Conservation (phyloP, 768 basidiomycete species). For the Cystobasidium tubakii region DNA sequence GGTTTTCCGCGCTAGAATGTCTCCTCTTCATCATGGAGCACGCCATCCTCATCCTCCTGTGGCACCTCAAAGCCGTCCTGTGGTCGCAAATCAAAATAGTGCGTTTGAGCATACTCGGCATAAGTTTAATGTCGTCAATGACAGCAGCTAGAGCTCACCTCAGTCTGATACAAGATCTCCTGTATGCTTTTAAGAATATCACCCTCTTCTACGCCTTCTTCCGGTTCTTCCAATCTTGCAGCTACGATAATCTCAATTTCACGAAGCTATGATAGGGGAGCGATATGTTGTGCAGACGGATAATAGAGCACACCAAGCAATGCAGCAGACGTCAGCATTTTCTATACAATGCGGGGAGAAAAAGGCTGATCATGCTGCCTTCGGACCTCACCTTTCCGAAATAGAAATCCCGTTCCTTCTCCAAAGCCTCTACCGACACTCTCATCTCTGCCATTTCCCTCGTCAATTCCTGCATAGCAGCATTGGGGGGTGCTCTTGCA, state of each 20-base stretch:
- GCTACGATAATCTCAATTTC: slow-evolving; percentile 94
- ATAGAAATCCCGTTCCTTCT: slow-evolving; percentile 94
- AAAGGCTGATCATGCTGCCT: neutral
- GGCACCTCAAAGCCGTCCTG: slow-evolving; percentile 94
- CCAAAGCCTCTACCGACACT: slow-evolving; percentile 74
- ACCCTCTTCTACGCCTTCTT: slow-evolving; percentile 54
- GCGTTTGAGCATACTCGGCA: neutral
- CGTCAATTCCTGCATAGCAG: slow-evolving; percentile 64
- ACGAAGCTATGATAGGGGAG: slow-evolving; percentile 64
- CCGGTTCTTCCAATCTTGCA: slow-evolving; percentile 63
- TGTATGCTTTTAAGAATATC: slow-evolving; percentile 68
- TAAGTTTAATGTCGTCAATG: neutral
- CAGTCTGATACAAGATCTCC: slow-evolving; percentile 87
- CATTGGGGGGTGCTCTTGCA: slow-evolving; percentile 1
- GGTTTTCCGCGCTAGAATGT: slow-evolving; percentile 51
- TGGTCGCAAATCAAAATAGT: neutral
- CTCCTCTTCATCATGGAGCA: slow-evolving; percentile 68
- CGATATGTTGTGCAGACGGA: too few relatives aligned
- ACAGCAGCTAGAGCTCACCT: slow-evolving; percentile 56
- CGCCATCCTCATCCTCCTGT: slow-evolving; percentile 51
- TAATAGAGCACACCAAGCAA: too few relatives aligned
- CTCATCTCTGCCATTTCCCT: slow-evolving; percentile 75
- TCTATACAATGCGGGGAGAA: too few relatives aligned
- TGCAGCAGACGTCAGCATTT: too few relatives aligned
- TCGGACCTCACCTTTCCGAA: slow-evolving; percentile 82